These are phyloP conservation scores for Scenedesmus sp. DNA, from an alignment of 163 green algal species.

Conservation along the genomic window DNA sequence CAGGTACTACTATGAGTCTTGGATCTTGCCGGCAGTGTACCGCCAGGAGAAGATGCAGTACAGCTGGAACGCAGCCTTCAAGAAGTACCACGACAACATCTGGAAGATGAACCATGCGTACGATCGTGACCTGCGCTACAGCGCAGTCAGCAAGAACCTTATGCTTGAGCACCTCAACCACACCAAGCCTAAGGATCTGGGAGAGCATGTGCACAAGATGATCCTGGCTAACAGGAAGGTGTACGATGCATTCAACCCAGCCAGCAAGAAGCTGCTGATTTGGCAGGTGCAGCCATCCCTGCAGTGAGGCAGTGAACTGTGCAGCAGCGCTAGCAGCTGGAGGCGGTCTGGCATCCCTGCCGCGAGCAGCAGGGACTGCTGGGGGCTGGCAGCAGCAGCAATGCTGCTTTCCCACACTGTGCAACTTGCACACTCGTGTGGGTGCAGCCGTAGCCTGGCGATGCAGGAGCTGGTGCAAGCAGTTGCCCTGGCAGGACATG, in stretches of 20 bases:
- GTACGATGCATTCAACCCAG: conserved; percentile 75
- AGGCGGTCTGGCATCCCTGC: too few relatives aligned
- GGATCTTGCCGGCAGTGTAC: conserved; percentile 71
- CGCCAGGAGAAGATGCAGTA: conserved; percentile 79
- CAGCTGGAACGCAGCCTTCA: conserved; percentile 67
- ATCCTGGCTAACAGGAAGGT: conserved; percentile 76
- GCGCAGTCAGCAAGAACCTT: conserved; percentile 71
- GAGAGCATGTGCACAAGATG: conserved; percentile 73
- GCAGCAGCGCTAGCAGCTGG: conserved; percentile 31
- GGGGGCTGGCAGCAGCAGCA: background rate
- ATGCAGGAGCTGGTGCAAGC: background rate
- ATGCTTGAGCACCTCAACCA: conserved; percentile 74
- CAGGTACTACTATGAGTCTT: conserved; percentile 58
- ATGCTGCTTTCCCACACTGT: background rate
- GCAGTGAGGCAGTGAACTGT: conserved; percentile 56
- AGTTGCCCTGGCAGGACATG: background rate
- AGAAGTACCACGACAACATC: conserved; percentile 77
- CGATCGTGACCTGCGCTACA: conserved; percentile 76
- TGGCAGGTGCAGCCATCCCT: conserved; percentile 74
- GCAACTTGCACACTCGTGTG: background rate
- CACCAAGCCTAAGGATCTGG: conserved; percentile 67
- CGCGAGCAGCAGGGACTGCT: too few relatives aligned
- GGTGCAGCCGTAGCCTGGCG: background rate
- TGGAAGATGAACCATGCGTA: conserved; percentile 77
- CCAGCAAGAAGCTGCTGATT: conserved; percentile 76